Percentiles rank a stretch among this genome's conserved stretches.
These are phyloP conservation scores for Fragaria iinumae DNA, from an alignment of 306 rosid genomes.

Conservation along the genomic window DNA sequence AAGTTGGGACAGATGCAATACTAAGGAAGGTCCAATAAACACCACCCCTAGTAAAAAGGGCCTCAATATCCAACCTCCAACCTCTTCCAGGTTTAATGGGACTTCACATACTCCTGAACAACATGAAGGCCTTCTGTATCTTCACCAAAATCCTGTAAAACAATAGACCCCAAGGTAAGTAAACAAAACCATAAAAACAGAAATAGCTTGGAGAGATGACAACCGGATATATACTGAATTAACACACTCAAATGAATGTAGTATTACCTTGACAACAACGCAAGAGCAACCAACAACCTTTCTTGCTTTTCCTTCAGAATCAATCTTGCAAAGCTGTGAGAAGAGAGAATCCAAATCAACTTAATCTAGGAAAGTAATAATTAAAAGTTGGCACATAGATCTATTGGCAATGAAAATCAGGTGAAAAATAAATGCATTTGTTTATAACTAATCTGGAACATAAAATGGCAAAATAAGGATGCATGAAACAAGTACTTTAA, in stretches of 20 bases:
- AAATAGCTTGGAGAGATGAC: not conserved
- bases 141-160: slow-evolving; percentile 41
- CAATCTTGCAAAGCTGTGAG: slow-evolving; percentile 72
- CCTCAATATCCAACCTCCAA: slow-evolving; percentile 8
- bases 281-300: slow-evolving; percentile 62
- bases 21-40: not conserved
- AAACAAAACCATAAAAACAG: not conserved
- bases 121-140: slow-evolving; percentile 43
- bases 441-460: not conserved
- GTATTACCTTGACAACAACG: slow-evolving; percentile 69
- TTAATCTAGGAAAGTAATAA: not conserved
- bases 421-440: too few relatives aligned
- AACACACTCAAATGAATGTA: not conserved
- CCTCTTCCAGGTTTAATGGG: slow-evolving; percentile 21
- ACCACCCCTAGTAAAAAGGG: not conserved
- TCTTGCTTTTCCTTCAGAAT: slow-evolving; percentile 78
- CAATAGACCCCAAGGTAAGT: not conserved
- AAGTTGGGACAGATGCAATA: not conserved
- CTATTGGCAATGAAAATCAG: not conserved
- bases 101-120: slow-evolving; percentile 46
- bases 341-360: not conserved
- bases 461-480: not conserved
- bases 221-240: not conserved
- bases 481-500: not conserved
- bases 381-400: not conserved